Percentiles rank a stretch among this genome's conserved stretches.
These are phyloP conservation scores for Pyrenula aspistea DNA, from an alignment of 495 filamentous ascomycete genomes.

Conservation along the genomic window DNA sequence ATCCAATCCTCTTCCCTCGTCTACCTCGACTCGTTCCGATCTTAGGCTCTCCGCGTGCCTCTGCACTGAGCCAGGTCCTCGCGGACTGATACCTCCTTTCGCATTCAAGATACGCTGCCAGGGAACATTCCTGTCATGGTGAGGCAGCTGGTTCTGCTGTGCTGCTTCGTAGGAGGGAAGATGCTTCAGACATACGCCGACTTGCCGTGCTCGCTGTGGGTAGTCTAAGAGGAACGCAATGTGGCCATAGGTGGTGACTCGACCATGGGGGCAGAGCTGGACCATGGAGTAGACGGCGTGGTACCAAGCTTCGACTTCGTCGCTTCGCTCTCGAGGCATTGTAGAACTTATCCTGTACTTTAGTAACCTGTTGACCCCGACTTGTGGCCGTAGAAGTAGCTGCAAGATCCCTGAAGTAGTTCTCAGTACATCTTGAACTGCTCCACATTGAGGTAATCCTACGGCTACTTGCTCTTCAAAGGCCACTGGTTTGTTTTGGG, in stretches of 20 bases:
- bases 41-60: conserved; percentile 58
- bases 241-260: conserved; percentile 81
- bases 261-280: conserved; percentile 71
- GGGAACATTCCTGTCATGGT: conserved; percentile 61
- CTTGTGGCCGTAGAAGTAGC: too few relatives aligned
- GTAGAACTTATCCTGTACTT: too few relatives aligned
- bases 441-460: too few relatives aligned
- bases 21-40: conserved; percentile 58
- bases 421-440: too few relatives aligned
- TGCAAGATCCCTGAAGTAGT: too few relatives aligned
- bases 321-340: conserved; percentile 34
- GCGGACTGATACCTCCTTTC: conserved; percentile 74
- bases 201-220: conserved; percentile 65
- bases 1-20: conserved; percentile 42
- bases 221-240: conserved; percentile 70
- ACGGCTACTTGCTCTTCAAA: too few relatives aligned
- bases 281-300: conserved; percentile 72
- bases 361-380: too few relatives aligned
- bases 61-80: conserved; percentile 53
- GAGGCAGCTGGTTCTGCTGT: conserved; percentile 35
- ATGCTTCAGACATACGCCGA: conserved; percentile 79
- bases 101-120: conserved; percentile 91
- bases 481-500: too few relatives aligned
- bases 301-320: conserved; percentile 79
- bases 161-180: conserved; percentile 41